Percentiles rank a stretch among this genome's conserved stretches.
Evolutionary conservation across 352 stramenopile species (phyloP).

Genomic region (Phytophthora ramorum): DNA sequence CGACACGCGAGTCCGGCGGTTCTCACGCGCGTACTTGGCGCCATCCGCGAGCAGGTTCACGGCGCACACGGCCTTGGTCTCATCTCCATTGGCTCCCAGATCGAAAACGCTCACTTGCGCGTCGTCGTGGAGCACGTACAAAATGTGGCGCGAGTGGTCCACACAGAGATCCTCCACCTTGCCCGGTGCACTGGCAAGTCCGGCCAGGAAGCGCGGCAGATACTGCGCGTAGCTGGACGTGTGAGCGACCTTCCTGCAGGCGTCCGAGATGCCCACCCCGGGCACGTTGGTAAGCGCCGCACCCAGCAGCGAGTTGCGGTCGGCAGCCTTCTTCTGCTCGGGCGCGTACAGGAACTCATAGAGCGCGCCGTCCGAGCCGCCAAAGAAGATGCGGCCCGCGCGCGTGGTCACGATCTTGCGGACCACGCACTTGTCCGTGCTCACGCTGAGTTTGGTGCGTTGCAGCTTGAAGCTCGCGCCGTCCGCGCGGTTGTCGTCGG

Average conservation of each 20-base stretch:
- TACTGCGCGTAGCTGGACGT: constrained; percentile 87
- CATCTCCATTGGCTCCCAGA: constrained; percentile 55
- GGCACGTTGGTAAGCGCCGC: constrained; percentile 37
- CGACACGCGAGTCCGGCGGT: constrained; percentile 82
- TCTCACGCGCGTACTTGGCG: constrained; percentile 84
- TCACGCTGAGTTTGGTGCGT: constrained; percentile 91
- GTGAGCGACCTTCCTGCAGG: constrained; percentile 94
- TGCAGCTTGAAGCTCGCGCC: constrained; percentile 53
- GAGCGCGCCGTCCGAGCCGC: constrained; percentile 94
- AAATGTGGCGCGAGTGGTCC: constrained; percentile 88
- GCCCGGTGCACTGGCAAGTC: constrained; percentile 76
- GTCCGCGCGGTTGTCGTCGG: constrained; percentile 46
- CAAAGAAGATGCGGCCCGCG: constrained; percentile 95
- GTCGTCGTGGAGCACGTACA: constrained; percentile 93
- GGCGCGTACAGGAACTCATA: constrained; percentile 93
- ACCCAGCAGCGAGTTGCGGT: constrained; percentile 40
- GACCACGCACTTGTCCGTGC: constrained; percentile 95
- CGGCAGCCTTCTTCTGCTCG: constrained; percentile 41
- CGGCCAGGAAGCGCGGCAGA: constrained; percentile 77
- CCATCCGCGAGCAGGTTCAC: constrained; percentile 77
- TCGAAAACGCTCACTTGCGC: constrained; percentile 83
- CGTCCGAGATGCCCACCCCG: constrained; percentile 55
- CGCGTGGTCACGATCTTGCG: constrained; percentile 88
- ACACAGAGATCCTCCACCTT: constrained; percentile 90
- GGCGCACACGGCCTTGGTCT: constrained; percentile 67